Evolutionary conservation across 805 yeast genomes (phyloP), one percentile per base, ranked within the genome.

Genomic region (Ogataea thermomethanolica): DNA sequence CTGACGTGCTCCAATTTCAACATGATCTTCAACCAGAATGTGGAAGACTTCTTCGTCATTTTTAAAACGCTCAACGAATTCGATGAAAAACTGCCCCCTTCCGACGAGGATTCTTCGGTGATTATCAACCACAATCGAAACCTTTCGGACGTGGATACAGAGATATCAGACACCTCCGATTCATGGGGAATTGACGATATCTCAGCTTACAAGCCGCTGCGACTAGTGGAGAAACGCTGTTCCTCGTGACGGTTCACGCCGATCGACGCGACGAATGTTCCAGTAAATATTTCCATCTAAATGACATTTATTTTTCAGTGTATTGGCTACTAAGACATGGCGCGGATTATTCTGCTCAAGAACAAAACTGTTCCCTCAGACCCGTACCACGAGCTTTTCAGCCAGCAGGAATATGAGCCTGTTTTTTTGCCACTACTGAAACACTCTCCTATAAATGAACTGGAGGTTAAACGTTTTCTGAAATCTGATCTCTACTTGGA

Each of bases 391-490:
- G 68, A 62, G 8, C 50, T 53, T 8, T 72, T 82, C 33, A 28
- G 35, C 1, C 45, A 45, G 13, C 49, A 58, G n/a, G 63, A 67
- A 0, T 71, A 62, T 46, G 54, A 55, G 0, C 71, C 84, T 0
- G 55, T 56, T 8, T 91, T 88, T 57, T 61, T 90, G 1, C 96
- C 97, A 0, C 65, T 91, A 27, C 67, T 91, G 31, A 70, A 72
- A 26, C 96, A 88, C 59, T 68, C 73, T 0, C 80, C 76, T 33
- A 60, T 74, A 17, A 72, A 78, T 43, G 69, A 76, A 8, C 49
- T 56, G 0, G 66, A 62, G 10, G 72, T 84, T 3, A 54, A 69
- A 3, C 46, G 53, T 0, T 70, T 71, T 36, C 62, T 88, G 8
- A 53, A 54, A 2, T 68, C 78, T 5, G 53, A 55, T 0, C 66